A percentile compares a stretch with the other conserved stretches of the same genome.
Evolutionary conservation across 108 stramenopile genomes (phyloP).

Genomic region (Epithemia pelagica): DNA sequence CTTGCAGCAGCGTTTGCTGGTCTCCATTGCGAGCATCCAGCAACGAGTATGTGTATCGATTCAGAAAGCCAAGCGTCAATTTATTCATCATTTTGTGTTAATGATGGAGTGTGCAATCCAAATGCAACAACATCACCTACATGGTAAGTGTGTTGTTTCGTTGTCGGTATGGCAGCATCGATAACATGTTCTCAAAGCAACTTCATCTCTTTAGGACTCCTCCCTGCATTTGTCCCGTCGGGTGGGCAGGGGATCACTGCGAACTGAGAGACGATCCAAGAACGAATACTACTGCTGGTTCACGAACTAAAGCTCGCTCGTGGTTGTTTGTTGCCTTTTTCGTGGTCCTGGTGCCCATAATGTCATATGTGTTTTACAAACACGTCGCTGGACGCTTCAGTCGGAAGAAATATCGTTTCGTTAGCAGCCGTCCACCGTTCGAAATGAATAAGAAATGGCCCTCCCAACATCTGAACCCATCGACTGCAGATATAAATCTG

Average conservation of each 20-base stretch:
- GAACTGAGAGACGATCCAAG: slow-evolving; percentile 18
- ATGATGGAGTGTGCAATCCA: slow-evolving; percentile 37
- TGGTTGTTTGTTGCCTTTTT: too few relatives aligned
- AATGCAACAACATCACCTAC: slow-evolving; percentile 12
- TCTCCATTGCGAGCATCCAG: slow-evolving; percentile 34
- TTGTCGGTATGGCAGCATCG: too few relatives aligned
- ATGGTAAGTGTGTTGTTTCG: slow-evolving; percentile 10
- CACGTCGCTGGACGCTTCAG: too few relatives aligned
- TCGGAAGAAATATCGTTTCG: too few relatives aligned
- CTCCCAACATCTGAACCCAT: background rate
- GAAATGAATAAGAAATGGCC: too few relatives aligned
- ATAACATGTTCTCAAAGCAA: too few relatives aligned
- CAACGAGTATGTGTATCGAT: slow-evolving; percentile 8
- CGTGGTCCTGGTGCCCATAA: too few relatives aligned
- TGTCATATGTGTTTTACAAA: too few relatives aligned
- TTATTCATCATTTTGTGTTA: slow-evolving; percentile 39
- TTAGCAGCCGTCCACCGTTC: too few relatives aligned
- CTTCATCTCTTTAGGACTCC: slow-evolving; percentile 16
- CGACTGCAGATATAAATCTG: background rate
- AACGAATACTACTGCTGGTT: too few relatives aligned
- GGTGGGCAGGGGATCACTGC: slow-evolving; percentile 34
- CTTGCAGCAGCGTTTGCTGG: slow-evolving; percentile 27
- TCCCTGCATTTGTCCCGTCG: slow-evolving; percentile 25
- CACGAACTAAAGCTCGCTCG: too few relatives aligned
- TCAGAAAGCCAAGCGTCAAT: background rate